phyloP scores from a whole-genome alignment of 2,329 filamentous ascomycete genomes.

The Fusarium coffeatum region DNA sequence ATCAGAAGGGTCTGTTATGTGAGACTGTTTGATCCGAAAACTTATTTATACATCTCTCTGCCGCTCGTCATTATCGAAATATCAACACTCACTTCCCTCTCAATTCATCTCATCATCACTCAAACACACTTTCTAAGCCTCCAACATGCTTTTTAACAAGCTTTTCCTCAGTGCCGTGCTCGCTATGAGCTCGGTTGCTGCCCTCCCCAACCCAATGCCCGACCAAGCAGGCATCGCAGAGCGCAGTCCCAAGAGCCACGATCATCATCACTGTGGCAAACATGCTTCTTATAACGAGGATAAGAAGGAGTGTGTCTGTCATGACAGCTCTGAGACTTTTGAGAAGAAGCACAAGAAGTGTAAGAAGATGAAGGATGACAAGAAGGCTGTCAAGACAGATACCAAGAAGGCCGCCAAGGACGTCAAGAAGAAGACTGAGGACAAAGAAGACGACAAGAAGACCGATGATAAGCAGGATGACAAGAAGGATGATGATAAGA shows the following conservation, averaged over 20 bases:
- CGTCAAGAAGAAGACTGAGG: slow-evolving; percentile 20
- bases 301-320: slow-evolving; percentile 17
- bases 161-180: slow-evolving; percentile 14
- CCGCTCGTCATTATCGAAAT: background rate
- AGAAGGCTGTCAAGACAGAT: background rate
- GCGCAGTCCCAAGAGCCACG: slow-evolving; percentile 8
- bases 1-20: background rate
- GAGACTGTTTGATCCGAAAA: background rate
- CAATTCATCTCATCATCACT: background rate
- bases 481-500: background rate
- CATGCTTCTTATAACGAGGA: slow-evolving; percentile 8
- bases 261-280: slow-evolving; percentile 12
- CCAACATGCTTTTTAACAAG: slow-evolving; percentile 29
- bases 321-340: slow-evolving; percentile 6
- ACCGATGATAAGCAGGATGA: slow-evolving; percentile 11
- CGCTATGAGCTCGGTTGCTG: slow-evolving; percentile 17
- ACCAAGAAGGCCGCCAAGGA: background rate
- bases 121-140: background rate
- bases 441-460: slow-evolving; percentile 8
- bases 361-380: slow-evolving; percentile 22
- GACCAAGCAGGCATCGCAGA: background rate
- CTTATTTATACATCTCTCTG: background rate
- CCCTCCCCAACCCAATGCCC: slow-evolving; percentile 19
- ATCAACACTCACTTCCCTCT: background rate
- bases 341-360: slow-evolving; percentile 24